phyloP scores from a whole-genome alignment of 2,329 filamentous ascomycete species.

The Aspergillus carbonarius region DNA sequence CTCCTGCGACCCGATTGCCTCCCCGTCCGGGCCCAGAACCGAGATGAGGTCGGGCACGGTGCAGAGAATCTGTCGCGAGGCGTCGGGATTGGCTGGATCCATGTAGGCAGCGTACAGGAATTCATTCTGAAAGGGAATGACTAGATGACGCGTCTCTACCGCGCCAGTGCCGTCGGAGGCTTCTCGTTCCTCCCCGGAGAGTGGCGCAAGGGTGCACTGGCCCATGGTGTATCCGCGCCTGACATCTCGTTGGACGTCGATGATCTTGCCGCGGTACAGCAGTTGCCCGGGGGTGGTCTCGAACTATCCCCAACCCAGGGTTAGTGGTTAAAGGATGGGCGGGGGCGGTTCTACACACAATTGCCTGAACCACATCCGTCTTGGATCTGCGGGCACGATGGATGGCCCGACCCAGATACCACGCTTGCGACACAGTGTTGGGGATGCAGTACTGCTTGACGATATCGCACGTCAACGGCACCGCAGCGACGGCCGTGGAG shows the following conservation, averaged over 20 bases:
- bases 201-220: slow-evolving; percentile 29
- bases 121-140: neutral
- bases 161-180: slow-evolving; percentile 9
- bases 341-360: slow-evolving; percentile 39
- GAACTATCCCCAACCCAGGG: slow-evolving; percentile 15
- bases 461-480: slow-evolving; percentile 22
- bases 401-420: slow-evolving; percentile 32
- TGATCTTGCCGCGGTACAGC: slow-evolving; percentile 48
- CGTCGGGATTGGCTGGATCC: neutral
- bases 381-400: slow-evolving; percentile 26
- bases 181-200: slow-evolving; percentile 24
- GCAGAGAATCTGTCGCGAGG: too few species aligned
- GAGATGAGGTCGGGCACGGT: slow-evolving; percentile 40
- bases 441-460: slow-evolving; percentile 28
- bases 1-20: slow-evolving; percentile 53
- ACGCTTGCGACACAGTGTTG: slow-evolving; percentile 32
- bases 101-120: neutral
- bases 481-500: slow-evolving; percentile 20
- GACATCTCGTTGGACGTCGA: slow-evolving; percentile 42
- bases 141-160: neutral
- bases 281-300: slow-evolving; percentile 35
- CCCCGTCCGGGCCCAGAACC: slow-evolving; percentile 46
- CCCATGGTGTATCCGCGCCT: slow-evolving; percentile 43
- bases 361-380: slow-evolving; percentile 41
- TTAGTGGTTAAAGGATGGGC: too few species aligned